Percentiles rank a stretch among this genome's conserved stretches.
Evolutionary conservation across 139 green algal species (phyloP).

Genomic region (Chlamydomonas eustigma): DNA sequence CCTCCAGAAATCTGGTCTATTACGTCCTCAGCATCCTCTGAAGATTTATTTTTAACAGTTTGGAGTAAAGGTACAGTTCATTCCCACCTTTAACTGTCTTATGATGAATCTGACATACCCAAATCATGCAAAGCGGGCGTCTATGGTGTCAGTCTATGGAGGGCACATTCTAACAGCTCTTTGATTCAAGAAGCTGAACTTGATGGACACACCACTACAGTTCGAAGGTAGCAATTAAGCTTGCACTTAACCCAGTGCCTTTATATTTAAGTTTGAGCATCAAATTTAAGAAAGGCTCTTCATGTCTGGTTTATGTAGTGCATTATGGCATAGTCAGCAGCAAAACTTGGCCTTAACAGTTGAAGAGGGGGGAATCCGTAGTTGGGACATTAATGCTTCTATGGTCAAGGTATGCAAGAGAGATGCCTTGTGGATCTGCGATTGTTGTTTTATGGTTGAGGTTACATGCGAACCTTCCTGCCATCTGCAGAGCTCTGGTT

Average conservation of each 20-base stretch:
- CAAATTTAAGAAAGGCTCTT: neutral
- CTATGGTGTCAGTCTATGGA: slow-evolving; percentile 54
- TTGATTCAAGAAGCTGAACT: slow-evolving; percentile 41
- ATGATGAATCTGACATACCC: neutral
- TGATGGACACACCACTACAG: slow-evolving; percentile 20
- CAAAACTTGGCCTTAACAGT: slow-evolving; percentile 38
- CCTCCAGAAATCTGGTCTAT: slow-evolving; percentile 67
- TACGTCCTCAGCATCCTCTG: slow-evolving; percentile 28
- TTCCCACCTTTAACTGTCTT: neutral
- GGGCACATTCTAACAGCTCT: slow-evolving; percentile 8
- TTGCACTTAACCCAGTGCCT: too few species aligned
- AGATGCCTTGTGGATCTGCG: too few species aligned
- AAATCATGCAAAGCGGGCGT: slow-evolving; percentile 36
- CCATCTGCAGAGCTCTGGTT: neutral
- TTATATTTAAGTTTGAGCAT: neutral
- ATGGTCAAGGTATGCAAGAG: slow-evolving; percentile 30
- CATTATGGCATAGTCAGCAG: slow-evolving; percentile 42
- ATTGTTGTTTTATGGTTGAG: too few species aligned
- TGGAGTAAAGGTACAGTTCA: slow-evolving; percentile 51
- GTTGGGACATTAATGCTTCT: slow-evolving; percentile 36
- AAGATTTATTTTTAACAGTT: slow-evolving; percentile 48
- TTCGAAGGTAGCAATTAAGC: slow-evolving; percentile 36
- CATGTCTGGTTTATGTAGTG: slow-evolving; percentile 20
- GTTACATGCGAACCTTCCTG: neutral
- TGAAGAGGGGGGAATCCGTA: slow-evolving; percentile 44